Evolutionary conservation across 192 early-diverging fungal genomes (phyloP).

Genomic region (Polychytrium aggregatum): DNA sequence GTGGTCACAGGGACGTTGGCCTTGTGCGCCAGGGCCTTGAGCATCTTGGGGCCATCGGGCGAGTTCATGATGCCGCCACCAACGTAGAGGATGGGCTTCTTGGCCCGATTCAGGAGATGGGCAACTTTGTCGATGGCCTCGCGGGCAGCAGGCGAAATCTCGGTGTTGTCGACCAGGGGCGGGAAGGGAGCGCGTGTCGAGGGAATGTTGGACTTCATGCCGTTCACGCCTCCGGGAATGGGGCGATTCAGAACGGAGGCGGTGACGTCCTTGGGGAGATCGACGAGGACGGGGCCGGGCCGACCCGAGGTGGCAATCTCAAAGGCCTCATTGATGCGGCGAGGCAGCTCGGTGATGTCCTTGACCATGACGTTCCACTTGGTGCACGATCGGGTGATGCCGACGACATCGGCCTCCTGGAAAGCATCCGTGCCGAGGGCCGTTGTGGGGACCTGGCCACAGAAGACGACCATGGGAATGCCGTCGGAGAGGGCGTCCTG

Average conservation of each 20-base stretch:
- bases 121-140: slow-evolving; percentile 60
- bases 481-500: slow-evolving; percentile 94
- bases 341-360: slow-evolving; percentile 87
- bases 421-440: slow-evolving; percentile 94
- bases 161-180: no score
- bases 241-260: slow-evolving; percentile 75
- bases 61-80: slow-evolving; percentile 81
- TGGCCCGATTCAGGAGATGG: slow-evolving; percentile 74
- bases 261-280: slow-evolving; percentile 97
- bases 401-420: slow-evolving; percentile 96
- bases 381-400: slow-evolving; percentile 91
- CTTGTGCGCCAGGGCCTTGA: slow-evolving; percentile 72
- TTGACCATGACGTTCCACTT: slow-evolving; percentile 99
- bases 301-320: slow-evolving; percentile 91
- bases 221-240: slow-evolving; percentile 48
- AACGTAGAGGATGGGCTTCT: slow-evolving; percentile 89
- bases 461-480: slow-evolving; percentile 89
- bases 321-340: slow-evolving; percentile 97
- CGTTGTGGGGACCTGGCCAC: slow-evolving; percentile 84
- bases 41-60: slow-evolving; percentile 67
- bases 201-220: slow-evolving; percentile 32
- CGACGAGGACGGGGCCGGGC: slow-evolving; percentile 93
- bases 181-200: slow-evolving; percentile 31
- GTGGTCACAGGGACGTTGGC: slow-evolving; percentile 96
- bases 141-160: slow-evolving; percentile 34